Evolutionary conservation across 2,329 filamentous ascomycete genomes (phyloP), one percentile per base, ranked within the genome.

Genomic region (Didymella glomerata): DNA sequence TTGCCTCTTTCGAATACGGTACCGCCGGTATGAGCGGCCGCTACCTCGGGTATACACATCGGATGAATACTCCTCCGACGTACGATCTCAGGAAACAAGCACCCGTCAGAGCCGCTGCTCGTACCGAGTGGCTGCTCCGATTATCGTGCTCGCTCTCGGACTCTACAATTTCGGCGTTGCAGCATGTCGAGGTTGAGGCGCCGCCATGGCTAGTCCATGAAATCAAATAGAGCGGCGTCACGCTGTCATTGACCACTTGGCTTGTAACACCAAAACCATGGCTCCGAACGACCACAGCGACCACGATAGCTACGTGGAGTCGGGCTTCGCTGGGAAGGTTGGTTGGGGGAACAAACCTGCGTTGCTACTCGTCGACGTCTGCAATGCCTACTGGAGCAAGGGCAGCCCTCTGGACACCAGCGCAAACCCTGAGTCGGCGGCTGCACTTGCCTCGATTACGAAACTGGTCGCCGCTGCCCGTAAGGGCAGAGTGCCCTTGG

Each of bases 281-380:
- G 49, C 68, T 38, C 57, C 57, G 27, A 53, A 65, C 46, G 55
- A 65, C 40, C 63, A 67, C 46, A 56, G 53, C 46, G 56, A 66
- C 51, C 64, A 68, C 63, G 63, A 66, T 44, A 66, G 58, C 57
- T 74, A 74, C 49, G 62, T 66, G 20, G 56, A 54, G 46, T 74
- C 77, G 36, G 80, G 79, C 59, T 81, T 78, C 62, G 75, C 75
- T 48, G 70, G 75, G 38, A 77, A 73, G 32, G 79, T 82, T 67
- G 79, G 79, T 60, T 82, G 80, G 80, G 80, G 80, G 36, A 54
- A 49, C 22, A 73, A 69, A 6, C 79, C 80, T 4, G 81, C 77
- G 22, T 73, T 83, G 2, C 67, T 83, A 47, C 66, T 83, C 24
- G 76, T 83, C 68, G 81, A 83, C 63, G 79, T 82, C 40, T 83